Base-by-base conservation (phyloP, 2,329 filamentous ascomycete genomes). In the Ilyonectria sp. region DNA sequence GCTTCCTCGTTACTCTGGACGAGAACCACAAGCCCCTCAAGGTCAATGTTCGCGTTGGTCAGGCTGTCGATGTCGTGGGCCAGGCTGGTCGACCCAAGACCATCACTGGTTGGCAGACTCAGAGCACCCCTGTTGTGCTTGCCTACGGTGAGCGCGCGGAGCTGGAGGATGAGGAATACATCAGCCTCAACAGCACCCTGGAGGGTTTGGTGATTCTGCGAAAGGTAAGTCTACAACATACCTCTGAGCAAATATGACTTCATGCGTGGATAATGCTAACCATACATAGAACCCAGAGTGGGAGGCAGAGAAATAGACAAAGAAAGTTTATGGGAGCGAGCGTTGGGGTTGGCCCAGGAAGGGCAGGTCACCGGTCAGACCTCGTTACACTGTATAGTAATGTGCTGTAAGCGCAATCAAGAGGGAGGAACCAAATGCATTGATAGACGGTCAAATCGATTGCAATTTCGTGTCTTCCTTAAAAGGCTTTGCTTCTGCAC, bases 71-170 rank as follows among this genome's bases (percentile, higher is more conserved):
- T 79, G 95, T 99, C 47, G 96, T 99, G 46, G 97, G 96, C 58
- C 96, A 98, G 82, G 96, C 97, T 13, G 96, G 96, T 79, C 90
- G 95, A 70, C 96, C 96, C 74, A 98, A 99, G 91, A 99, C 96
- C 2, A 99, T 99, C 77, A 99, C 96, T 10, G 96, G 96, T 60
- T 99, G 96, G 96, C 96, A 99, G 84, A 99, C 96, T 72, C 96
- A 99, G 86, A 98, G 94, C 85, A 99, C 96, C n/a, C 96, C 96
- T 1, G 96, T 99, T 53, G 86, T 99, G 66, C 85, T 99, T 75
- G 92, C 94, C n/a, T 92, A 97, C 78, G 96, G 97, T 33, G 96
- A 99, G 86, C 89, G 97, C 76, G 96, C 96, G 10, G 96, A 99
- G 86, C 86, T 99, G 57, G 96, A 99, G 82, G 96, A 99, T 77